Evolutionary conservation across 441 rosid genomes (phyloP).

Genomic region (Melastoma candidum): DNA sequence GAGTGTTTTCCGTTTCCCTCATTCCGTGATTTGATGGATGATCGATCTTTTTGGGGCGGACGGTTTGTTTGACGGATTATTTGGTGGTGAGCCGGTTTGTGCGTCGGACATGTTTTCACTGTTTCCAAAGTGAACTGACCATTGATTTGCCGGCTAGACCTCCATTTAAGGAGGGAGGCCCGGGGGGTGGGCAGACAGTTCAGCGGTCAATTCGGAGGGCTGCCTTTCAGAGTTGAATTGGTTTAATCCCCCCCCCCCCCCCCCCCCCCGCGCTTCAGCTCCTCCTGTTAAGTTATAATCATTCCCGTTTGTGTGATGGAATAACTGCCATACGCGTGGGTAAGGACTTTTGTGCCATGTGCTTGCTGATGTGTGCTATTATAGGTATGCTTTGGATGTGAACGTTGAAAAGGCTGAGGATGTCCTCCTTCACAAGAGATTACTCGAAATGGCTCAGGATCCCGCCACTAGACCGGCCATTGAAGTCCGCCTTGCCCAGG

Average conservation of each 20-base stretch:
- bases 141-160: too few species aligned
- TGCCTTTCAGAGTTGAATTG: too few species aligned
- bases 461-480: conserved; percentile 49
- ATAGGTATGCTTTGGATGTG: conserved; percentile 48
- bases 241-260: too few species aligned
- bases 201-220: too few species aligned
- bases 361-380: background rate
- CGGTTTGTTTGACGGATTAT: background rate
- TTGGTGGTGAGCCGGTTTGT: too few species aligned
- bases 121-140: too few species aligned
- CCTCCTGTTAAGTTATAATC: too few species aligned
- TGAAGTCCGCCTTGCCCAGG: conserved; percentile 57
- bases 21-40: background rate
- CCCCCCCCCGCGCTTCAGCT: too few species aligned
- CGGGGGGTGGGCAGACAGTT: too few species aligned
- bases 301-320: too few species aligned
- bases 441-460: conserved; percentile 39
- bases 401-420: conserved; percentile 63
- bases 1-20: background rate
- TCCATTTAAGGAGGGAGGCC: too few species aligned
- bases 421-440: conserved; percentile 59
- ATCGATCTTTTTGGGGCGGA: background rate
- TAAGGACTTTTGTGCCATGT: background rate
- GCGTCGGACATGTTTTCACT: too few species aligned
- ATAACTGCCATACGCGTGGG: background rate